Base-by-base conservation (phyloP, 495 filamentous ascomycete genomes). In the Lophiostoma macrostomum region DNA sequence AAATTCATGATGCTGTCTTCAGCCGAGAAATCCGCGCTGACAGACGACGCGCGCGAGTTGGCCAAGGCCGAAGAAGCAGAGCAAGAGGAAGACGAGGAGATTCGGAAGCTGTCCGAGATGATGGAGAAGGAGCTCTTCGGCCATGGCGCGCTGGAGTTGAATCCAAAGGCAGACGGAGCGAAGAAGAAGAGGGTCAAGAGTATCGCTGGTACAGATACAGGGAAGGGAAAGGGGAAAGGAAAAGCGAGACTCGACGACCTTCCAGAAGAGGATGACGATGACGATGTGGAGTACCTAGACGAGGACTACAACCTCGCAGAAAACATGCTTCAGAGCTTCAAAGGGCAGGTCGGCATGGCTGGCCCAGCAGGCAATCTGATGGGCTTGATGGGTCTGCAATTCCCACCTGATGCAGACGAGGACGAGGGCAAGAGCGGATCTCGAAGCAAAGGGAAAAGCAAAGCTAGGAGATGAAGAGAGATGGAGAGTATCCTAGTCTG, bases 251-350 rank as follows among this genome's bases (percentile, higher is more conserved):
- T 44, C 12, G 32, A 45, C 43, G 36, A 46, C 13, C 1, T 39
- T 10, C 23, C 32, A 14, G 40, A 49, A 25, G 44, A 64, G 16
- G 59, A 53, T 18, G 65, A 59, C 8, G 64, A 69, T 39, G 73
- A 71, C 0, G 71, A 76, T 13, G 69, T 57, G 11, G 51, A 42
- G 2, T 84, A 84, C 50, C 76, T 90, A 10, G 76, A 91, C 52
- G 79, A 88, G 35, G 88, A 96, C 61, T 86, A 88, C 64, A 90
- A 91, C 41, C 78, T 98, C 4, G 91, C 87, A 29, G 89, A 88
- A 65, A 96, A 96, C 64, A 68, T 96, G 19, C 72, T 96, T n/a
- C 87, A 95, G 70, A 88, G 85, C 63, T 88, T 97, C 64, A 93
- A 95, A 59, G 82, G 84, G 23, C 91, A 96, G 65, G 88, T 73